Evolutionary conservation across 805 yeast species (phyloP).

Genomic region (Candida stauntonica): DNA sequence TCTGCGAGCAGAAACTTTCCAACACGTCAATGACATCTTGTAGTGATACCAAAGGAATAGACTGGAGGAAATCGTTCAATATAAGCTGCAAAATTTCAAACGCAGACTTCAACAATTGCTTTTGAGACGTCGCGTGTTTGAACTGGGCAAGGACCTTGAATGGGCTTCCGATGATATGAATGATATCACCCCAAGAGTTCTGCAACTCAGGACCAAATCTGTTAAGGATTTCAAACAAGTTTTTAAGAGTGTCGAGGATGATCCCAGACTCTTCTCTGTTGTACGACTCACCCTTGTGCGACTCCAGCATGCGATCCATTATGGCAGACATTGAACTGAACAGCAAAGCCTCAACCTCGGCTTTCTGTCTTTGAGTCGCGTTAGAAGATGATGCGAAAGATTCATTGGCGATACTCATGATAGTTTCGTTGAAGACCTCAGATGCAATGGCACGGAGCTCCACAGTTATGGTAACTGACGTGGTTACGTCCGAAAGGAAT

Average conservation of each 20-base stretch:
- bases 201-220: slow-evolving; percentile 61
- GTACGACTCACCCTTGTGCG: slow-evolving; percentile 28
- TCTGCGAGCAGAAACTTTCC: slow-evolving; percentile 66
- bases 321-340: slow-evolving; percentile 45
- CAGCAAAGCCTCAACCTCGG: slow-evolving; percentile 49
- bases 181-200: slow-evolving; percentile 71
- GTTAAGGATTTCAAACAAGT: slow-evolving; percentile 70
- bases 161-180: slow-evolving; percentile 54
- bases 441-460: slow-evolving; percentile 46
- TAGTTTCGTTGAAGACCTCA: slow-evolving; percentile 47
- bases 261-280: slow-evolving; percentile 65
- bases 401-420: slow-evolving; percentile 30
- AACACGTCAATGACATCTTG: slow-evolving; percentile 67
- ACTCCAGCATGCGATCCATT: slow-evolving; percentile 36
- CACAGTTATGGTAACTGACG: slow-evolving; percentile 39
- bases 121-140: slow-evolving; percentile 21
- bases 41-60: slow-evolving; percentile 64
- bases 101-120: slow-evolving; percentile 52
- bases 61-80: slow-evolving; percentile 76
- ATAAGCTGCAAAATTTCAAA: slow-evolving; percentile 81
- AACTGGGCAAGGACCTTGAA: slow-evolving; percentile 39
- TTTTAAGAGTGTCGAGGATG: slow-evolving; percentile 54
- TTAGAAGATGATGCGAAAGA: slow-evolving; percentile 13
- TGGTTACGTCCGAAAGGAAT: slow-evolving; percentile 42
- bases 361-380: slow-evolving; percentile 12